phyloP scores from a whole-genome alignment of 768 basidiomycete species.

The Pleurotus tuber-regium region DNA sequence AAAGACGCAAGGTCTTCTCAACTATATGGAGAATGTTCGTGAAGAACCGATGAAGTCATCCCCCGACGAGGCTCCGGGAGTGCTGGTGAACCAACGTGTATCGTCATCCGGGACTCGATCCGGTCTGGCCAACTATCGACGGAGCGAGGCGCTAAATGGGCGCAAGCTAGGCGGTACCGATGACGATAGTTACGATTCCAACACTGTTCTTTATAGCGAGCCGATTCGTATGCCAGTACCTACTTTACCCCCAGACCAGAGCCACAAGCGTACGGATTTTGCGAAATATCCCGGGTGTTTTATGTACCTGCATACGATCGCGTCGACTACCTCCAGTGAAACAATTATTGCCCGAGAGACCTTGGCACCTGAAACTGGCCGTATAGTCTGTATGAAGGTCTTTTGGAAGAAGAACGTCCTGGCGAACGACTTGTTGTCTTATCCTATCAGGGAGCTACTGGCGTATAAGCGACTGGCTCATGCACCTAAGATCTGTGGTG shows the following conservation, averaged over 20 bases:
- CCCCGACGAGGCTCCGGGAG: background rate
- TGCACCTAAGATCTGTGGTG: slow-evolving; percentile 20
- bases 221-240: background rate
- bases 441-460: slow-evolving; percentile 29
- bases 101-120: background rate
- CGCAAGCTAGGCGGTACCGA: background rate
- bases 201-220: background rate
- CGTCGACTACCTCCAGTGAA: background rate
- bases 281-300: slow-evolving; percentile 1
- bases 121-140: background rate
- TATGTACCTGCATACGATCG: background rate
- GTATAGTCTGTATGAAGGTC: slow-evolving; percentile 37
- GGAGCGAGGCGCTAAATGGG: background rate
- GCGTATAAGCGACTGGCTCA: slow-evolving; percentile 32
- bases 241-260: background rate
- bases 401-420: slow-evolving; percentile 21
- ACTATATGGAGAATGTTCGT: background rate
- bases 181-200: background rate
- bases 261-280: background rate
- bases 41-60: background rate
- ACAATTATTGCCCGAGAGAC: background rate
- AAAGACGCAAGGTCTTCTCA: background rate
- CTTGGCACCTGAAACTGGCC: slow-evolving; percentile 8
- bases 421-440: slow-evolving; percentile 9
- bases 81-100: background rate